Evolutionary conservation across 164 flowering plant species (phyloP), one percentile per base, ranked within the genome.

Genomic region (Piper longum): DNA sequence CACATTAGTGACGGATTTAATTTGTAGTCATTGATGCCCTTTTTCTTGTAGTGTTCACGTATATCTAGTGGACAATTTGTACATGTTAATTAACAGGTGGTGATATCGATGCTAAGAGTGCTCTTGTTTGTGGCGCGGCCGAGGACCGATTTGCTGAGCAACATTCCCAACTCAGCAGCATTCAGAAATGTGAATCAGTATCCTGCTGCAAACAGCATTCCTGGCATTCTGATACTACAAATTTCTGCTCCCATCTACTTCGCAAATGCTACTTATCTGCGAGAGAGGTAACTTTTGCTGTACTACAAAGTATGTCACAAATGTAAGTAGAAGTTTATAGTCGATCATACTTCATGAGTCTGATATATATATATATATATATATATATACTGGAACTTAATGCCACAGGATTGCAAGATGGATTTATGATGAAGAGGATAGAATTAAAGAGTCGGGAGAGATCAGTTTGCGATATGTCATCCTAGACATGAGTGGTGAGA

Each of bases 391-490:
- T 48, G 12, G 14, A 14, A 17, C 43, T 14, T 44, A 12, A 57
- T 41, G 63, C 61, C 19, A 18, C 61, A 79, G 85, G 72, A 73
- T 82, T 60, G 59, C 76, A 16, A 79, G 95, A 63, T 85, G 89
- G 89, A 77, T 88, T 0, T 60, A 70, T 12, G 91, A 88, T 56
- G 96, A 88, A 75, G 93, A 88, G 79, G 96, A 89, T 51, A 80
- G 62, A 67, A 40, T 80, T 36, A 79, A 81, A 69, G 57, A 74
- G 51, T 59, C 74, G 2, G 81, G 78, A 43, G 81, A 80, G 63
- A 59, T 40, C 36, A 74, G 79, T 68, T 67, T 91, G 59, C 87
- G 87, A n/a, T 84, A 84, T 70, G 75, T 89, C 44, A 81, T 89
- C 62, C 59, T 91, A 9, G 92, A 87, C 44, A 70, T 87, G 79